Evolutionary conservation across 805 yeast species (phyloP), one percentile per base, ranked within the genome.

Genomic region (Teunomyces tritomae): DNA sequence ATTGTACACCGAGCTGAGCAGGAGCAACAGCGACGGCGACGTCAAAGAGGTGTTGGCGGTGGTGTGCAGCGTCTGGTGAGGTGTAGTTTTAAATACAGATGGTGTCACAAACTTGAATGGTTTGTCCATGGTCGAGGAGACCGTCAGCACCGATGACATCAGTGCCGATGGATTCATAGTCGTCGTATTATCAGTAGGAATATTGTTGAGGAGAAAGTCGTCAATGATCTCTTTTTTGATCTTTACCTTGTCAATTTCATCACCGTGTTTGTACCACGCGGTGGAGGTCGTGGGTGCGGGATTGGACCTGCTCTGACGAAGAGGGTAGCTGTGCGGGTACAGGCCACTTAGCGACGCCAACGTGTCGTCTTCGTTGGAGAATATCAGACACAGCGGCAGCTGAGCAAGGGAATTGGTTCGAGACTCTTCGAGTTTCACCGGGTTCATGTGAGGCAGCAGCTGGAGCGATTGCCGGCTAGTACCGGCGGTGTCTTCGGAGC

Each of bases 201-300:
- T 67, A 48, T 70, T 70, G 56, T 70, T 70, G 52, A 70, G 56
- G 45, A 59, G 49, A 47, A 70, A 70, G 50, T 70, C 75, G 47
- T 68, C 69, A 45, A 70, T 67, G 48, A 69, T 70, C 50, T 70
- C 74, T 50, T 70, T 73, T 48, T 69, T 70, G 54, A 70, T 63
- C 45, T 63, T 47, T 29, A 51, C 39, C 45, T 50, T 59, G 41
- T 60, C 63, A 30, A 55, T 33, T 4, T 28, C 46, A 29, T 50
- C 27, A 10, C 28, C n/a, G 20, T n/a, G 42, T 29, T 35, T 29
- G 11, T 33, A 39, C 34, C 34, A 32, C 17, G 39, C 26, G 8
- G 10, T 45, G 43, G 39, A 43, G 32, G 34, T 26, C 24, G 53
- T 28, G n/a, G 46, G 44, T 10, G 17, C 28, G 9, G 55, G 55